Base-by-base conservation (phyloP, 2,329 filamentous ascomycete genomes). In the Arthroderma uncinatum region DNA sequence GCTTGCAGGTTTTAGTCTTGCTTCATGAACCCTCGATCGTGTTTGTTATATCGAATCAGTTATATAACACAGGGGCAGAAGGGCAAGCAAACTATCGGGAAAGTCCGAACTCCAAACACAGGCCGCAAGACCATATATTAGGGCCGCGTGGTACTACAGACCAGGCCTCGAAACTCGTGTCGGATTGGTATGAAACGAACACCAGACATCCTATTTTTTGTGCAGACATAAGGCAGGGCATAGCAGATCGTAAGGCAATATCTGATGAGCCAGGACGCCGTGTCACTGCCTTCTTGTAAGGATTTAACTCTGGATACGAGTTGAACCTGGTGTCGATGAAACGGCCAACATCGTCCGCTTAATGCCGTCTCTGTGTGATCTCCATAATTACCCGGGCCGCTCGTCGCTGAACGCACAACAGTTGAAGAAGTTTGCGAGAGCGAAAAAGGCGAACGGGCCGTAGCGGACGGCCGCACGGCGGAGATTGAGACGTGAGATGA, bases 21-120 rank as follows among this genome's bases (percentile, higher is more conserved):
- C 33, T 34, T 5, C 33, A 34, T 34, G 12, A 12, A 34, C 33
- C 33, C 33, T 34, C 6, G 12, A 34, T 28, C 21, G 28, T 48
- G 44, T 48, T 48, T 48, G 44, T n/a, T 21, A 9, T 47, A 47
- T 28, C 42, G 25, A n/a, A 30, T 12, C 33, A 34, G 33, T 6
- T 34, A 34, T 34, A 34, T 34, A 34, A 34, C 12, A 34, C 33
- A 48, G 12, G 44, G 23, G 9, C 14, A 33, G 16, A 19, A 42
- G n/a, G n/a, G 39, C 16, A 42, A 48, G 44, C 44, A 48, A 48
- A 48, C 44, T 21, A 48, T 48, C 44, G n/a, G 44, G 44, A 5
- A 25, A 48, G 44, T n/a, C 44, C 44, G 44, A 48, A 28, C 36
- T n/a, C 36, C 36, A 48, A 21, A 42, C n/a, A n/a, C n/a, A 5